Percentiles rank a stretch among this genome's conserved stretches.
phyloP scores from a whole-genome alignment of 1,284 basidiomycete genomes.

The Fomitopsis pinicola region DNA sequence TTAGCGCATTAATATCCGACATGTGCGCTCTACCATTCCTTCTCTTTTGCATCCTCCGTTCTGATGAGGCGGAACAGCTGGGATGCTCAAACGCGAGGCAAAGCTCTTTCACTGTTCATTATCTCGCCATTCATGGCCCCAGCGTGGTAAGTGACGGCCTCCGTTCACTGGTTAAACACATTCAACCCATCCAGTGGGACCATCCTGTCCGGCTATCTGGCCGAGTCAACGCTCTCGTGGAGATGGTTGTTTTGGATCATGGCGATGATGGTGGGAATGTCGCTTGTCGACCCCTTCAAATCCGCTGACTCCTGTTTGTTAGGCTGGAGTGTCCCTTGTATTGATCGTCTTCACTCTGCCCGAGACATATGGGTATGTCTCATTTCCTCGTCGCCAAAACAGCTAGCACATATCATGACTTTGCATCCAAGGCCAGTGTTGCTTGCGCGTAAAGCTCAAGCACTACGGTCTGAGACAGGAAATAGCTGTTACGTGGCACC shows the following conservation, averaged over 20 bases:
- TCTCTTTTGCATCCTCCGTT: too few relatives aligned
- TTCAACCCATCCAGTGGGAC: slow-evolving; percentile 43
- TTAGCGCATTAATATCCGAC: neutral
- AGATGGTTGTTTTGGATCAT: slow-evolving; percentile 78
- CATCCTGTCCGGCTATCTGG: slow-evolving; percentile 54
- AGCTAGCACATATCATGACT: neutral
- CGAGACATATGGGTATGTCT: slow-evolving; percentile 60
- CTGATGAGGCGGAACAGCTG: slow-evolving; percentile 6
- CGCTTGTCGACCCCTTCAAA: neutral
- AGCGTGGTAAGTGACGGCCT: neutral
- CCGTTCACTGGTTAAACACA: too few relatives aligned
- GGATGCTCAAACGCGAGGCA: slow-evolving; percentile 26
- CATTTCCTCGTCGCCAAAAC: neutral
- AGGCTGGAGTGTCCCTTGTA: slow-evolving; percentile 47
- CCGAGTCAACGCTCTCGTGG: slow-evolving; percentile 47
- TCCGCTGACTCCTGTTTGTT: slow-evolving; percentile 54
- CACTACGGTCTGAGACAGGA: slow-evolving; percentile 37
- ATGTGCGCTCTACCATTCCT: neutral
- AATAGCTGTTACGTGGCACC: slow-evolving; percentile 46
- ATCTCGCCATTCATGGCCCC: slow-evolving; percentile 71
- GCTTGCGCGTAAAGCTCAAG: slow-evolving; percentile 30
- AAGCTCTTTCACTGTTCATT: slow-evolving; percentile 25
- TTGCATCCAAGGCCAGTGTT: slow-evolving; percentile 26
- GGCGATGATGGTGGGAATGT: slow-evolving; percentile 21
- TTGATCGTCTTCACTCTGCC: slow-evolving; percentile 66